Base-by-base conservation (phyloP, 257 asterid genomes). In the Solanum chmielewskii region DNA sequence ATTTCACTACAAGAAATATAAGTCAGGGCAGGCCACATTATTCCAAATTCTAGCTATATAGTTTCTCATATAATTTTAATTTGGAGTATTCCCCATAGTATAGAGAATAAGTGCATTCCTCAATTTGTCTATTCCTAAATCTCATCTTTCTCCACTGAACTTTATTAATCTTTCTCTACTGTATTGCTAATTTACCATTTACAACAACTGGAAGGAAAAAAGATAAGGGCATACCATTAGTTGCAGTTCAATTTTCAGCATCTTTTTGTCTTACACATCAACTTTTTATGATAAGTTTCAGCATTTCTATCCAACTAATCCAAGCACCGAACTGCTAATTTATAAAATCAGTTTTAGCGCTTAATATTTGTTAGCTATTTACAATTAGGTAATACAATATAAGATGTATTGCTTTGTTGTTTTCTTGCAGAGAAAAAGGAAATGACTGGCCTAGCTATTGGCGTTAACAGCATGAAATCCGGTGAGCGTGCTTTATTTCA, bases 361-460 rank as follows among this genome's bases (percentile, higher is more conserved):
- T 74, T 6, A 21, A 39, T 21, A 74, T 16, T 39, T 74, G 12
- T 74, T 39, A 74, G 56, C 29, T 74, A 74, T 39, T 39, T 39
- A 74, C 49, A 37, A 73, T 73, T 73, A 35, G 29, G 81, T 35
- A 74, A 70, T 85, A 80, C 45, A 74, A 86, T 56, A 76, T 88
- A 88, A 86, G 60, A 78, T 42, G 20, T 62, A 86, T 77, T 75
- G 7, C 71, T 9, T n/a, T 86, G 56, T 76, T 86, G 84, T 88
- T 71, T 89, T 89, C 83, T 86, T 86, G 35, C 98, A 95, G 99
- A 97, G 97, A 97, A 94, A 92, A 93, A 93, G 60, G 96, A 94
- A 92, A 85, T 93, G 98, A 87, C 94, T n/a, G 99, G 99, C 90
- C 80, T 97, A 86, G 98, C 98, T 60, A 91, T 97, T 86, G 99